Conservation (phyloP, 306 rosid species). For the Acmispon strigosus region DNA sequence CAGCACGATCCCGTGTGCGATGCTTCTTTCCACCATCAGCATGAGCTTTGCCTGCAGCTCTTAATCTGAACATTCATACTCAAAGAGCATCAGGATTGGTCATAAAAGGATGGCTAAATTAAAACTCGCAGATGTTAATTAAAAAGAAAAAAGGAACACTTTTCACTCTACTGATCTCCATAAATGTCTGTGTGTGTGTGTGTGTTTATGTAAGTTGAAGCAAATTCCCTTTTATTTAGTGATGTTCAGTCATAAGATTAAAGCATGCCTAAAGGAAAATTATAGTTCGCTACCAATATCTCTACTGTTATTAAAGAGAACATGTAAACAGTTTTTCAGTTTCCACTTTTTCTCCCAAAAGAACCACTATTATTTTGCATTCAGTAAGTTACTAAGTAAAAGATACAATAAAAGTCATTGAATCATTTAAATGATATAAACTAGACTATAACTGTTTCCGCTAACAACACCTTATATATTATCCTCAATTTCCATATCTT, state of each 20-base stretch:
- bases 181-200: background rate
- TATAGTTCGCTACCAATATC: background rate
- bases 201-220: background rate
- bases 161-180: background rate
- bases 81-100: background rate
- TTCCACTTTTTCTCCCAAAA: conserved; percentile 5
- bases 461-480: background rate
- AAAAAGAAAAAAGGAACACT: background rate
- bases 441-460: background rate
- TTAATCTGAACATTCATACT: conserved; percentile 45
- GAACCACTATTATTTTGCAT: background rate
- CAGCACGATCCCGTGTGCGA: conserved; percentile 70
- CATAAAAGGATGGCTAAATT: background rate
- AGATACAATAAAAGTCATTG: background rate
- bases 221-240: background rate
- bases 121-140: conserved; percentile 8
- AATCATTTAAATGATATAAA: background rate
- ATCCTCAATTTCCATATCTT: background rate
- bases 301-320: background rate
- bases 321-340: background rate
- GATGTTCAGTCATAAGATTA: conserved; percentile 9
- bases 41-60: conserved; percentile 70
- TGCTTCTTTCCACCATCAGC: conserved; percentile 61
- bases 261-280: background rate
- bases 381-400: background rate